These are phyloP conservation scores for Canna indica DNA, from an alignment of 176 grass and related monocot species.

Conservation along the genomic window DNA sequence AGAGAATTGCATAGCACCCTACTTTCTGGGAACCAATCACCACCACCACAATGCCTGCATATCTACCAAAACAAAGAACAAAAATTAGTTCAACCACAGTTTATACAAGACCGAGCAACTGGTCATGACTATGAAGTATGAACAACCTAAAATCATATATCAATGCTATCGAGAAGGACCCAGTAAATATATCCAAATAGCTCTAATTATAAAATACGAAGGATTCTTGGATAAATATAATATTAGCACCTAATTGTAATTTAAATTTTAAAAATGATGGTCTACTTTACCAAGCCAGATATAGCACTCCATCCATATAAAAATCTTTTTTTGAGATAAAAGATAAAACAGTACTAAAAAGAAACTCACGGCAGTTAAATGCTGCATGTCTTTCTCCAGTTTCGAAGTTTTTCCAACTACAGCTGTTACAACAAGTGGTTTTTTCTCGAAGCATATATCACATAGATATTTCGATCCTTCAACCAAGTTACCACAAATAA, in stretches of 20 bases:
- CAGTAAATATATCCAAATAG: no score
- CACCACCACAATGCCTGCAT: constrained; percentile 69
- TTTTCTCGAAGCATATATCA: constrained; percentile 49
- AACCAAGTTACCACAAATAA: constrained; percentile 54
- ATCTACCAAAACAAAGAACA: constrained; percentile 40
- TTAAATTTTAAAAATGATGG: no score
- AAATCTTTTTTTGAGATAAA: background rate
- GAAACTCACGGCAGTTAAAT: constrained; percentile 62
- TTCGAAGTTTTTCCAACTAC: constrained; percentile 59
- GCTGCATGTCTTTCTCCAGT: constrained; percentile 73
- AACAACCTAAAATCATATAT: background rate
- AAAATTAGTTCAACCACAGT: constrained; percentile 4
- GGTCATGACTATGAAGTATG: background rate
- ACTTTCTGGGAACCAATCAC: constrained; percentile 61
- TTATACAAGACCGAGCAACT: background rate
- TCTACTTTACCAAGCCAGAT: background rate
- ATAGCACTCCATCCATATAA: background rate
- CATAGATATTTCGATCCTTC: constrained; percentile 53
- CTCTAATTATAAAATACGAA: no score
- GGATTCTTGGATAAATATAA: no score
- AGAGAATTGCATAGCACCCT: constrained; percentile 73
- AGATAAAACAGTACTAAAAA: background rate
- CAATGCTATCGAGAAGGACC: background rate
- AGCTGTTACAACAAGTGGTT: constrained; percentile 42
- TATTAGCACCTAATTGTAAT: no score